Percentiles rank a stretch among this genome's conserved stretches.
Evolutionary conservation across 371 early-diverging fungal genomes (phyloP).

Genomic region (Mucor sp.): DNA sequence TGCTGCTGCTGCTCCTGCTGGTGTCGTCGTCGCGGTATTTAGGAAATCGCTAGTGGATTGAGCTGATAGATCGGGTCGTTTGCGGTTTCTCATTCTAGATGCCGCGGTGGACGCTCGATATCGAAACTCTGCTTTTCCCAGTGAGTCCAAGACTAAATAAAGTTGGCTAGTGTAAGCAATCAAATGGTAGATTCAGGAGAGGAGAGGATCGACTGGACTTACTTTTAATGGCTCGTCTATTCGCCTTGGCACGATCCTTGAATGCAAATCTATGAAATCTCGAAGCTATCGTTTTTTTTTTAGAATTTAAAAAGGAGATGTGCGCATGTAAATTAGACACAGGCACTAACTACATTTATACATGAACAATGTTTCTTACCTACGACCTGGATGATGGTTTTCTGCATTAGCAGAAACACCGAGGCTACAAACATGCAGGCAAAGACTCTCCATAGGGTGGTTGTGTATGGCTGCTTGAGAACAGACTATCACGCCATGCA

Average conservation of each 20-base stretch:
- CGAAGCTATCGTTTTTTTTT: conserved; percentile 21
- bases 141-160: background rate
- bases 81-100: conserved; percentile 4
- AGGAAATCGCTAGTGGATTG: conserved; percentile 1
- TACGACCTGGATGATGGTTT: conserved; percentile 36
- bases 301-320: background rate
- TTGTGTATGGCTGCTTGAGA: conserved; percentile 30
- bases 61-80: background rate
- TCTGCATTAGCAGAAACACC: conserved; percentile 34
- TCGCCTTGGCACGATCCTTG: conserved; percentile 26
- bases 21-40: background rate
- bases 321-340: background rate
- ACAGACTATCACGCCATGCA: conserved; percentile 22
- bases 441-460: conserved; percentile 31
- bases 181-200: background rate
- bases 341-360: background rate
- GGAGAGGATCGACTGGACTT: background rate
- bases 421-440: conserved; percentile 35
- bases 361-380: conserved; percentile 2
- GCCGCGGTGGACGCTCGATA: background rate
- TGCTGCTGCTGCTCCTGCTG: background rate
- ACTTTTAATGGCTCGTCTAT: background rate
- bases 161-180: background rate
- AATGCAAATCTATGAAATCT: conserved; percentile 56
- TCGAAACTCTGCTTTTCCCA: background rate